Evolutionary conservation across 1,139 yeast genomes (phyloP).

Genomic region (Protomyces arabidopsidicola): DNA sequence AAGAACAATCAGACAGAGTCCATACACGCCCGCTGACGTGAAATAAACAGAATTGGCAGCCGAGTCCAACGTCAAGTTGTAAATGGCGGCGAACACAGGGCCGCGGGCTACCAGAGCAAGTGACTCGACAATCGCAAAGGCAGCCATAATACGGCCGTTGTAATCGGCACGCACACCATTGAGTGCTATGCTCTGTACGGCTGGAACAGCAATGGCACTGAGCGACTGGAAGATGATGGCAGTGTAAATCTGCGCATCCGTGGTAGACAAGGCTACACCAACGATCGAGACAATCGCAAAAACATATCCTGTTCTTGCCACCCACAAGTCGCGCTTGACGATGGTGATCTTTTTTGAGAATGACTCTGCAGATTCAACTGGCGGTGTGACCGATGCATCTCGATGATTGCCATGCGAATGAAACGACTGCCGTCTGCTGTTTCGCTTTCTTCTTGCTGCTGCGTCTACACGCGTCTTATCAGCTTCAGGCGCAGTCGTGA

Average conservation of each 20-base stretch:
- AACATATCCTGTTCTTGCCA: slow-evolving; percentile 24
- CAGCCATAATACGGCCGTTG: slow-evolving; percentile 29
- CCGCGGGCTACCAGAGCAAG: slow-evolving; percentile 28
- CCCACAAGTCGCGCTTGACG: slow-evolving; percentile 29
- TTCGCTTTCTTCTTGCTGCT: not conserved
- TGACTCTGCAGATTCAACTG: not conserved
- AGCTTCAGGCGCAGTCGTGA: slow-evolving; percentile 1
- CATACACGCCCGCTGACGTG: slow-evolving; percentile 22
- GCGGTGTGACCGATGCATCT: not conserved
- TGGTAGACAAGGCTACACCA: slow-evolving; percentile 24
- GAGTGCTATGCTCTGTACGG: slow-evolving; percentile 28
- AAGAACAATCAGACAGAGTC: slow-evolving; percentile 13
- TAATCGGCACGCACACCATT: slow-evolving; percentile 28
- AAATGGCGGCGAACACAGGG: slow-evolving; percentile 27
- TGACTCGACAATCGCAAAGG: slow-evolving; percentile 29
- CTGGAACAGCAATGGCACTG: slow-evolving; percentile 27
- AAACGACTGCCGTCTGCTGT: not conserved
- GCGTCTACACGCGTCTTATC: slow-evolving; percentile 2
- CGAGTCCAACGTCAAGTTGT: slow-evolving; percentile 13
- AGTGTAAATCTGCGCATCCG: slow-evolving; percentile 19
- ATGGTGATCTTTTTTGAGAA: slow-evolving; percentile 25
- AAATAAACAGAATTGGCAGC: slow-evolving; percentile 23
- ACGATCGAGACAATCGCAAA: slow-evolving; percentile 22
- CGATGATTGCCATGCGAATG: not conserved
- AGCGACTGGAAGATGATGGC: slow-evolving; percentile 25